Evolutionary conservation across 108 stramenopile species (phyloP).

Genomic region (Parietichytrium sp.): DNA sequence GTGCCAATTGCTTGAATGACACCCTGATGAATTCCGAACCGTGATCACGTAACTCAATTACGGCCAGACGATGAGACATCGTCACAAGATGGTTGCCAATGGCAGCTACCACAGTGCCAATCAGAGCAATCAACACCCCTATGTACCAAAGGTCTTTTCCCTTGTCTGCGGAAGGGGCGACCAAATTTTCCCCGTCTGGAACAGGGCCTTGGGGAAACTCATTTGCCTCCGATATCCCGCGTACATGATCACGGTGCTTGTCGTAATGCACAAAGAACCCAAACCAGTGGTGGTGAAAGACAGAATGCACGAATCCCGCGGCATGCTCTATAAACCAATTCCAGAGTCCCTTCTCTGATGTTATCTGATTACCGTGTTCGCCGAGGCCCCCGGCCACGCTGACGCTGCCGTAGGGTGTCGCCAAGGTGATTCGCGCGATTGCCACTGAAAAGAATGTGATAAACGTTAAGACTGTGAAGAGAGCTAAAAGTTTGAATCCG

Average conservation of each 20-base stretch:
- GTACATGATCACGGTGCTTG: not conserved
- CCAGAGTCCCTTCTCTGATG: not conserved
- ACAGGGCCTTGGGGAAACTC: not conserved
- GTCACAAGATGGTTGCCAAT: constrained; percentile 29
- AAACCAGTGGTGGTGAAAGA: constrained; percentile 30
- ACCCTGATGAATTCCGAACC: not conserved
- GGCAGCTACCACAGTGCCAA: constrained; percentile 27
- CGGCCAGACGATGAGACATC: not conserved
- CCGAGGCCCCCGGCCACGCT: constrained; percentile 13
- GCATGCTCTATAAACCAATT: not conserved
- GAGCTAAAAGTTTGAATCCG: not conserved
- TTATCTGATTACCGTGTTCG: not conserved
- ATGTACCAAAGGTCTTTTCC: constrained; percentile 23
- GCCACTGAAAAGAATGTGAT: constrained; percentile 10
- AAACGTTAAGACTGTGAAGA: not conserved
- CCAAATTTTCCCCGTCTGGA: not conserved
- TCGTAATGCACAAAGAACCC: constrained; percentile 20
- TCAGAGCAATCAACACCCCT: not conserved
- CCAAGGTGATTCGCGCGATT: not conserved
- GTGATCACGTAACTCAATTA: not conserved
- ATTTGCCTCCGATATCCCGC: not conserved
- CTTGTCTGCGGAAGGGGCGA: not conserved
- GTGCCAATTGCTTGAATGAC: no score
- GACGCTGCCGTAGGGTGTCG: not conserved
- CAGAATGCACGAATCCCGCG: not conserved